phyloP scores from a whole-genome alignment of 495 filamentous ascomycete genomes.

The Tuber calosporum region DNA sequence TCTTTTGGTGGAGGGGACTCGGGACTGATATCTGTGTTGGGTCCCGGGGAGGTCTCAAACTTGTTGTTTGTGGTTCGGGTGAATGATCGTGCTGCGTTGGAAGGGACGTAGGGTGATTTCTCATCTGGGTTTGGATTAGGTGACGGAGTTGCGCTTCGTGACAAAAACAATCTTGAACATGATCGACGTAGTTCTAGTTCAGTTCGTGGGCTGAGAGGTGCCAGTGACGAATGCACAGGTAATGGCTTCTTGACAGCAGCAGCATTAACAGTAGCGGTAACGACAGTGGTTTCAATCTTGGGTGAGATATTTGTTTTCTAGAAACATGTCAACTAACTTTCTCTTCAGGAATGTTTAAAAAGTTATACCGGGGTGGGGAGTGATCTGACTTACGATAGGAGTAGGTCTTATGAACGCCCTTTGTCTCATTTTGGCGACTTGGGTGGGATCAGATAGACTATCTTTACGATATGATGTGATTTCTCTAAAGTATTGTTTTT shows the following conservation, averaged over 20 bases:
- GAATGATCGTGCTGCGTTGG: constrained; percentile 18
- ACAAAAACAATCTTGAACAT: constrained; percentile 16
- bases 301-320: constrained; percentile 32
- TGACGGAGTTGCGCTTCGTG: constrained; percentile 10
- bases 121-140: constrained; percentile 9
- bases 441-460: neutral
- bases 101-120: constrained; percentile 11
- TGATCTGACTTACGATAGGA: constrained; percentile 21
- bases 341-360: neutral
- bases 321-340: constrained; percentile 7
- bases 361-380: neutral
- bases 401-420: constrained; percentile 30
- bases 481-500: neutral
- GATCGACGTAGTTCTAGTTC: constrained; percentile 31
- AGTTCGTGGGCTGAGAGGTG: constrained; percentile 32
- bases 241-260: constrained; percentile 22
- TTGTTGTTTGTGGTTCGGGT: constrained; percentile 9
- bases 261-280: neutral
- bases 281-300: constrained; percentile 14
- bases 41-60: neutral
- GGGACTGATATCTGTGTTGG: constrained; percentile 6
- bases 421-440: constrained; percentile 27
- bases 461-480: constrained; percentile 17
- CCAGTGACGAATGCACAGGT: constrained; percentile 16
- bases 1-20: constrained; percentile 8